phyloP scores from a whole-genome alignment of 257 asterid genomes.

The Fraxinus quadrangulata region DNA sequence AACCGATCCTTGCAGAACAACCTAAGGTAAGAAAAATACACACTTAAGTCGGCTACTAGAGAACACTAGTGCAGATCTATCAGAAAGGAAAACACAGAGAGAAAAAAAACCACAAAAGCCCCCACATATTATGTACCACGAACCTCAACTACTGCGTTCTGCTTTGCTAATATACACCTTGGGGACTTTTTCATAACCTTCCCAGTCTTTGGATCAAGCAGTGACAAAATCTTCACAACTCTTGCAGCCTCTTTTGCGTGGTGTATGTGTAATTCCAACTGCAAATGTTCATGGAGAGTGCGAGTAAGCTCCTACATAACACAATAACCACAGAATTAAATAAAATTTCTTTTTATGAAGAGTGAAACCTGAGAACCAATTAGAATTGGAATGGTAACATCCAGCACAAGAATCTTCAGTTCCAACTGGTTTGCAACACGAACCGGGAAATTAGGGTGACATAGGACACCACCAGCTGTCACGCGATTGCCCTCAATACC shows the following conservation, averaged over 20 bases:
- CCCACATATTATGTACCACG: constrained; percentile 1
- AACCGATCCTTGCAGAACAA: constrained; percentile 61
- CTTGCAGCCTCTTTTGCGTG: constrained; percentile 83
- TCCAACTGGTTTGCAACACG: constrained; percentile 74
- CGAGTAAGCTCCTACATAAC: neutral
- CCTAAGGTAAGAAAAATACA: constrained; percentile 38
- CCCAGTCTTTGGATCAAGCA: constrained; percentile 91
- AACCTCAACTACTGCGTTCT: constrained; percentile 90
- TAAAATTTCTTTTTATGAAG: neutral
- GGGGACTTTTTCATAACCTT: constrained; percentile 76
- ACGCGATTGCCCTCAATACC: constrained; percentile 71
- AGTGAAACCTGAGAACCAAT: constrained; percentile 82
- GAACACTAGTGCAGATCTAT: neutral
- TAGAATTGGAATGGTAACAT: constrained; percentile 63
- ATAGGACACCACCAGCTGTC: constrained; percentile 80
- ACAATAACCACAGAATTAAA: neutral
- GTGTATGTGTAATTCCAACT: constrained; percentile 91
- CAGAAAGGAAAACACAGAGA: constrained; percentile 7
- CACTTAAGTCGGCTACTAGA: neutral
- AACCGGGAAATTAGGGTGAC: constrained; percentile 91
- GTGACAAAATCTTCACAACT: constrained; percentile 61
- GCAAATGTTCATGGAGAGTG: constrained; percentile 24
- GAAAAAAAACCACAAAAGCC: neutral
- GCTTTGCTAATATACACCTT: constrained; percentile 78
- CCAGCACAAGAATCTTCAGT: constrained; percentile 74